phyloP scores from a whole-genome alignment of 2,329 filamentous ascomycete genomes.

The Aspergillus sp. region DNA sequence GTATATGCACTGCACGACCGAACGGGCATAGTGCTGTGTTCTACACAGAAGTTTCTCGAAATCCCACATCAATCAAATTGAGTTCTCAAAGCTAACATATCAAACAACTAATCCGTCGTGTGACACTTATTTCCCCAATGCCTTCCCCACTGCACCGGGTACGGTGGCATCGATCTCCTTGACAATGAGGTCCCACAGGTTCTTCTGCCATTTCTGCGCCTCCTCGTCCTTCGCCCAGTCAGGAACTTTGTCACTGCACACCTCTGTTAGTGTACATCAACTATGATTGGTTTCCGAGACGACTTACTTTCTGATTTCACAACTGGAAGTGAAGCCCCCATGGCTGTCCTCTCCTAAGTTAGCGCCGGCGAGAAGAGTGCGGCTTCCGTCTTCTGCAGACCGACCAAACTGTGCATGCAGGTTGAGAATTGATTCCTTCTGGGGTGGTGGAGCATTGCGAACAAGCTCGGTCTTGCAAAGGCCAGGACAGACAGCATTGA shows the following conservation, averaged over 20 bases:
- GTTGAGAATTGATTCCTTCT: background rate
- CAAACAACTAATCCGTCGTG: background rate
- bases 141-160: background rate
- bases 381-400: slow-evolving; percentile 5
- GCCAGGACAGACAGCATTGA: slow-evolving; percentile 4
- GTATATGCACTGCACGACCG: slow-evolving; percentile 2
- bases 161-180: background rate
- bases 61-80: background rate
- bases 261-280: background rate
- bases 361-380: slow-evolving; percentile 5
- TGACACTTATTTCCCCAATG: background rate
- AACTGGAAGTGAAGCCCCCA: background rate
- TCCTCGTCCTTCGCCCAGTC: slow-evolving; percentile 4
- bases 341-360: background rate
- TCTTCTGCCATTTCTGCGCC: slow-evolving; percentile 3
- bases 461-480: slow-evolving; percentile 4
- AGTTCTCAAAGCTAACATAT: background rate
- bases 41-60: background rate
- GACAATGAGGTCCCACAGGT: background rate
- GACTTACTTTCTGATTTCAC: slow-evolving; percentile 3
- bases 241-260: background rate
- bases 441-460: background rate
- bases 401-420: background rate
- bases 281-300: background rate
- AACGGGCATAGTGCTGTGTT: background rate